Evolutionary conservation across 192 early-diverging fungal genomes (phyloP), one percentile per base, ranked within the genome.

Genomic region (Lunasporangiospora selenospora): DNA sequence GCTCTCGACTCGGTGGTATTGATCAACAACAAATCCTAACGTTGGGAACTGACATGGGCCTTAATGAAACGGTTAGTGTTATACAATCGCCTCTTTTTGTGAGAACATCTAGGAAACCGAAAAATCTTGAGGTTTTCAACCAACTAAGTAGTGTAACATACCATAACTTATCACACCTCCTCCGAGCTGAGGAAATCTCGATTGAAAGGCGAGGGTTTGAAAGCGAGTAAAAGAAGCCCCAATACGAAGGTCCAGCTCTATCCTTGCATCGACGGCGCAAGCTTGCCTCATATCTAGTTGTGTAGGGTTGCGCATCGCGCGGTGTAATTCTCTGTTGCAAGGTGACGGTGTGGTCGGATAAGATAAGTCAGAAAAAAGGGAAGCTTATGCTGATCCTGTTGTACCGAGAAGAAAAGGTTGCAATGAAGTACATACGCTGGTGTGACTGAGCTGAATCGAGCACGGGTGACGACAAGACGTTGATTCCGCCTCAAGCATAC

Each of bases 31-130:
- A 75, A 99, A 99, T 0, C 96, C 97, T 12, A 99, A 58, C 0
- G 96, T 98, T 3, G 97, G 97, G 43, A 99, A 96, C 76, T 99
- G 97, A 73, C 97, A 99, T 11, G 92, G 83, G 6, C 95, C 91
- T 91, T 53, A 2, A 71, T 15, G 6, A 19, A 27, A 7, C 12
- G 6, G 19, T 53, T 38, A 10, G n/a, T 40, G n/a, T 13, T 13
- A 40, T 40, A 40, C n/a, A 13, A 40, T 40, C n/a, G 39, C n/a
- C n/a, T n/a, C n/a, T n/a, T n/a, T n/a, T n/a, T n/a, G n/a, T n/a
- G n/a, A n/a, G n/a, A n/a, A n/a, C n/a, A n/a, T n/a, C n/a, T 13
- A 40, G 11, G 11, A 40, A 13, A 13, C 11, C 12, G 12, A 40
- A 13, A 40, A 40, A 40, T 40, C 39, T 40, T 40, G n/a, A 40